Conservation (phyloP, 495 filamentous ascomycete genomes). For the Usnea hakonensis region DNA sequence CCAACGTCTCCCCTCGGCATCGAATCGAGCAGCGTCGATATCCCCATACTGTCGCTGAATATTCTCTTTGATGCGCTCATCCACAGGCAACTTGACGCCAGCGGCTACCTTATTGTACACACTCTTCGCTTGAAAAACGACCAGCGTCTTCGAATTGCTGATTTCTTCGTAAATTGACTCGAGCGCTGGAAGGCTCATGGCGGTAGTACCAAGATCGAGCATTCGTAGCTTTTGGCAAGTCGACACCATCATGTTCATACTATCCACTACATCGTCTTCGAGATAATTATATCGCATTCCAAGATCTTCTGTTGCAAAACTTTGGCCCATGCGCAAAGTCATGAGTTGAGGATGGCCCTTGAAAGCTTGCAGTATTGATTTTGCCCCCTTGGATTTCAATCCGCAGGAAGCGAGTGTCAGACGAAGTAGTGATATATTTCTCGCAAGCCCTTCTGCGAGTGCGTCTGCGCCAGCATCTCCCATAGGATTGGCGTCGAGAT, state of each 20-base stretch:
- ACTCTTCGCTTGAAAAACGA: slow-evolving; percentile 12
- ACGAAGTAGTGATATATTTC: slow-evolving; percentile 21
- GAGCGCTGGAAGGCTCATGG: slow-evolving; percentile 16
- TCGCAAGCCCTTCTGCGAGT: slow-evolving; percentile 1
- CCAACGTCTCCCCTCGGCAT: slow-evolving; percentile 28
- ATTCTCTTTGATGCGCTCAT: background rate
- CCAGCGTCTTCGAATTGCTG: slow-evolving; percentile 3
- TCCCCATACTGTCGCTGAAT: slow-evolving; percentile 18
- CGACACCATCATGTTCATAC: slow-evolving; percentile 14
- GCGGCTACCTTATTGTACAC: slow-evolving; percentile 26
- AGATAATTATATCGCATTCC: slow-evolving; percentile 31
- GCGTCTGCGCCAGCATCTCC: slow-evolving; percentile 1
- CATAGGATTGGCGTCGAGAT: slow-evolving; percentile 31
- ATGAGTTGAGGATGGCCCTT: slow-evolving; percentile 19
- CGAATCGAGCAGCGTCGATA: slow-evolving; percentile 11
- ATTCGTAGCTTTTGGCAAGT: slow-evolving; percentile 16
- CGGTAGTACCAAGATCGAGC: slow-evolving; percentile 25
- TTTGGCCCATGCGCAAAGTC: slow-evolving; percentile 29
- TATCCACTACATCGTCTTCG: slow-evolving; percentile 16
- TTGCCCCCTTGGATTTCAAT: slow-evolving; percentile 23
- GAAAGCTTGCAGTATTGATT: slow-evolving; percentile 23
- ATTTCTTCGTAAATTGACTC: slow-evolving; percentile 7
- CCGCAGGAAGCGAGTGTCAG: slow-evolving; percentile 25
- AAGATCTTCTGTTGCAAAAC: slow-evolving; percentile 32
- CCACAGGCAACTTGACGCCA: slow-evolving; percentile 19